Base-by-base conservation (phyloP, 192 early-diverging fungal genomes). In the Linnemannia elongata region DNA sequence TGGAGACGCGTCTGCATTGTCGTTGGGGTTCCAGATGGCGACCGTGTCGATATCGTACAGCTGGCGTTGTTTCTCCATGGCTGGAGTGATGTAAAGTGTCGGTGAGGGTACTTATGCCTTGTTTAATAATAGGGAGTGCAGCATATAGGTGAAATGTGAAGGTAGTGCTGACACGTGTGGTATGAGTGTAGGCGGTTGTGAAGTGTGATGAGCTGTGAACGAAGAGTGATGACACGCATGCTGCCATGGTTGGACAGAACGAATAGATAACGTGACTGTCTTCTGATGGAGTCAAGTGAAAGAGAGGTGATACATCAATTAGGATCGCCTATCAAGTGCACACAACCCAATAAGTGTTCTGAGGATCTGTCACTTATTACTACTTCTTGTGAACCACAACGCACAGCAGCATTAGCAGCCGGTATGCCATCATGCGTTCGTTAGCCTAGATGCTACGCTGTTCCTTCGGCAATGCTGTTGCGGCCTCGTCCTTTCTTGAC, bases 31-130 rank as follows among this genome's bases (percentile, higher is more conserved):
- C 84, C 85, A 89, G 44, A 82, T 68, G 68, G 88, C 88, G 66
- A 87, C 66, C 30, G 80, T 81, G 70, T 89, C 85, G 60, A 89
- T 80, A 66, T 89, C 88, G 70, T 89, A 89, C 41, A 89, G 79
- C 35, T 78, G 77, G 17, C 74, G 76, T 71, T 84, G 82, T 54
- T 84, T 84, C 77, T 84, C 82, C 82, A 84, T 84, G 42, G 17
- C 22, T 22, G 47, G 74, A 35, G 60, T 68, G 57, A 22, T 45
- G 27, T 18, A 20, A 20, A 20, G 17, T 70, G 22, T n/a, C 1
- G 10, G 33, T 70, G 60, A 44, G 27, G 18, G 22, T 30, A n/a
- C 36, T 20, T 71, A 42, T 20, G 24, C 9, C 6, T 30, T 24
- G 69, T 42, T 4, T 38, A n/a, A 42, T 39, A 71, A 24, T 41